Percentiles rank a stretch among this genome's conserved stretches.
phyloP scores from a whole-genome alignment of 805 yeast genomes.

The Kodamaea jinghongensis region DNA sequence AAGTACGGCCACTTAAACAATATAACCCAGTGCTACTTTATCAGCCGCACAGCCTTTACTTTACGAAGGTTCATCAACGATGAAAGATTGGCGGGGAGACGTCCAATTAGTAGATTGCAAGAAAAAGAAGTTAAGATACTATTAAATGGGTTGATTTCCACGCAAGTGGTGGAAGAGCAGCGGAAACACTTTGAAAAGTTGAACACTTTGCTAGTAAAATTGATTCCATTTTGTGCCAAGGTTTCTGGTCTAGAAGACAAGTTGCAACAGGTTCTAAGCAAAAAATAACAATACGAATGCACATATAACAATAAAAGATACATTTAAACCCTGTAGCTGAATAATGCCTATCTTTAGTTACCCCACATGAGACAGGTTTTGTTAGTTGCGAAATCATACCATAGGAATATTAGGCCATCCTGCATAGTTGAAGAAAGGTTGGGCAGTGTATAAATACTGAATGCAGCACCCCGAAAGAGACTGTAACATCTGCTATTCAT shows the following conservation, averaged over 20 bases:
- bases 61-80: slow-evolving; percentile 66
- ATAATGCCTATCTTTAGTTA: too few species aligned
- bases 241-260: slow-evolving; percentile 15
- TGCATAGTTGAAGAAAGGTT: too few species aligned
- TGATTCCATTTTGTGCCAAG: slow-evolving; percentile 15
- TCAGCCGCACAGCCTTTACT: slow-evolving; percentile 57
- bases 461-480: too few species aligned
- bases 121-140: slow-evolving; percentile 55
- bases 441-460: too few species aligned
- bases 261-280: slow-evolving; percentile 15
- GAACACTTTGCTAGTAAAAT: slow-evolving; percentile 20
- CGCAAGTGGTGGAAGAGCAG: slow-evolving; percentile 5
- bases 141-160: slow-evolving; percentile 40
- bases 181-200: slow-evolving; percentile 11
- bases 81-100: slow-evolving; percentile 51
- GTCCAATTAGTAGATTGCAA: slow-evolving; percentile 68
- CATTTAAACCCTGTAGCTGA: too few species aligned
- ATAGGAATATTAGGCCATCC: too few species aligned
- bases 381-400: too few species aligned
- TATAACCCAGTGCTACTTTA: slow-evolving; percentile 36
- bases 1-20: slow-evolving; percentile 17
- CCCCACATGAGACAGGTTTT: too few species aligned
- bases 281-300: too few species aligned
- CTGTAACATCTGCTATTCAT: too few species aligned
- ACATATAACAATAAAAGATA: too few species aligned